Base-by-base conservation (phyloP, 2,329 filamentous ascomycete species). In the Calonectria ilicicola region DNA sequence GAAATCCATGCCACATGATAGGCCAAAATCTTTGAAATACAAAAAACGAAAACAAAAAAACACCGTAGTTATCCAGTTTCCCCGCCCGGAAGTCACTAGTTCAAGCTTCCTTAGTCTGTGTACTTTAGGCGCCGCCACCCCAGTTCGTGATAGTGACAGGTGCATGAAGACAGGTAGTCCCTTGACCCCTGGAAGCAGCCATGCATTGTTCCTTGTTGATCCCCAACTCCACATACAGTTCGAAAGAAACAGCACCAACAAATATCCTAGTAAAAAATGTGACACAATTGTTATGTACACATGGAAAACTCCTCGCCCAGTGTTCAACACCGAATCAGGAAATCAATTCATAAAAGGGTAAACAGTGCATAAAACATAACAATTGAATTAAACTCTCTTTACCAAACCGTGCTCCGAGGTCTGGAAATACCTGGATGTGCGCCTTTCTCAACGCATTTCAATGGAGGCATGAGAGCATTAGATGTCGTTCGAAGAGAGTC, bases 331-430 rank as follows among this genome's bases (percentile, higher is more conserved):
- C 6, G 5, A 23, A 19, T 17, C 40, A 10, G 58, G 26, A 23
- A 49, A 51, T 15, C 10, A 29, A 14, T 3, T 10, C 17, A 29
- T 14, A 9, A 12, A 44, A 53, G 12, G 42, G 12, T 7, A 23
- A 46, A 6, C 29, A 23, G 29, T 23, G 19, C 21, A 51, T 42
- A n/a, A 68, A 32, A 29, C 44, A 51, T 38, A 21, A 23, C 14
- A 51, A 23, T 53, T 40, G 17, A 62, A 35, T 62, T 17, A n/a
- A 58, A 23, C 19, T 5, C 7, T 35, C 46, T 47, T 58, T 72
- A 77, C 75, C 75, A 77, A 21, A 76, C 56, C 21, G 74, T 67
- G 47, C 75, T 77, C 44, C 72, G 66, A 26, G 74, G 74, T 47
- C 75, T 72, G n/a, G 62, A 35, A 38, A 68, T 65, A 23, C 47